Base-by-base conservation (phyloP, 2,329 filamentous ascomycete genomes). In the Xylariaceae sp. region DNA sequence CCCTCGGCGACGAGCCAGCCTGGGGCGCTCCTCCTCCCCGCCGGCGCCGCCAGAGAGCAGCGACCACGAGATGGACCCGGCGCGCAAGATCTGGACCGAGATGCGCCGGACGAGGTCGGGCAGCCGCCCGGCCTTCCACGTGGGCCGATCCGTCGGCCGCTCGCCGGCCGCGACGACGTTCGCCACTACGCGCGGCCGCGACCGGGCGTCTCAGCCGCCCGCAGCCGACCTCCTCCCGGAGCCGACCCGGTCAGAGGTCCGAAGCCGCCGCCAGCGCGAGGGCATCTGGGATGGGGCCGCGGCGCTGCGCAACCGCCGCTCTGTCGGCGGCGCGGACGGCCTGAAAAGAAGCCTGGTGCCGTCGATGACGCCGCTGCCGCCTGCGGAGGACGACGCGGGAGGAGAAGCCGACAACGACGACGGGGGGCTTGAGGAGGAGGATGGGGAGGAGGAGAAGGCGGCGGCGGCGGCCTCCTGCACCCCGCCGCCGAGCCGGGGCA, bases 301-400 rank as follows among this genome's bases (percentile, higher is more conserved):
- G 5, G 51, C 51, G 13, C 29, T 52, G 30, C 47, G 45, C 3
- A 53, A 55, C 33, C 42, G 45, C 38, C 41, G 51, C 22, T 53
- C 49, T 12, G 52, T 53, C 22, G 50, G 48, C n/a, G 50, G 48
- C n/a, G 38, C 47, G 5, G 49, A 53, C 18, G 52, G 45, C 21
- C 37, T 55, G 19, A 53, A 50, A 42, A n/a, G n/a, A n/a, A 52
- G 51, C 29, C 37, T 55, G 14, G 50, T 55, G 14, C 51, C 51
- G 17, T 50, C 49, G 13, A 41, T 52, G 31, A 14, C n/a, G n/a
- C 12, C n/a, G 7, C 24, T 26, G 5, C 24, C 12, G 6, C 6
- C 15, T 12, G 24, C n/a, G n/a, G 24, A 14, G n/a, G 6, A 11
- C n/a, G 24, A 14, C 7, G 24, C 6, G n/a, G n/a, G 5, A 26